These are phyloP conservation scores for Termitomyces sp. DNA, from an alignment of 768 basidiomycete species.

Conservation along the genomic window DNA sequence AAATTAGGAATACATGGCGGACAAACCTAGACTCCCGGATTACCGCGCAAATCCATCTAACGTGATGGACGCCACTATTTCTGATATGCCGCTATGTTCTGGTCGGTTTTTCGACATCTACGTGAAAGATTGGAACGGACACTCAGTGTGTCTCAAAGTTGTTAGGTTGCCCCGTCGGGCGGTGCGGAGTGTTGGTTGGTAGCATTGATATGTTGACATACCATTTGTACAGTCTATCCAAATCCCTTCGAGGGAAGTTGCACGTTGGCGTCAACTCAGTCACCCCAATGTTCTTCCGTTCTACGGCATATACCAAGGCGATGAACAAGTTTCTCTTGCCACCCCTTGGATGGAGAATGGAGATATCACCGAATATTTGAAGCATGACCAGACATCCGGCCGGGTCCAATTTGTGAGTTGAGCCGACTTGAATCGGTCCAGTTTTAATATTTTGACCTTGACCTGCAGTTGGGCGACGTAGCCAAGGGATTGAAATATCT, in stretches of 20 bases:
- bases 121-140: background rate
- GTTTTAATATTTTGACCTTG: background rate
- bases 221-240: background rate
- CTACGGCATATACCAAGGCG: background rate
- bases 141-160: background rate
- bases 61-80: background rate
- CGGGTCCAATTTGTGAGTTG: background rate
- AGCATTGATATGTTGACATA: background rate
- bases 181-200: background rate
- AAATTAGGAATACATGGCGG: background rate
- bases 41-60: too few relatives aligned
- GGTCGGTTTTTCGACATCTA: background rate
- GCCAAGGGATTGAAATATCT: background rate
- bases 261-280: background rate
- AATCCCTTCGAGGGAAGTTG: background rate
- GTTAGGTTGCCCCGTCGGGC: background rate
- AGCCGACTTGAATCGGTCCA: background rate
- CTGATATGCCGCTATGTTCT: background rate
- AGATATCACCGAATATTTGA: background rate
- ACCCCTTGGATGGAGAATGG: conserved; percentile 1
- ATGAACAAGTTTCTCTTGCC: background rate
- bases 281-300: conserved; percentile 4
- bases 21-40: background rate
- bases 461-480: background rate
- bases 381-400: background rate